Percentiles rank a stretch among this genome's conserved stretches.
These are phyloP conservation scores for Straminergon stramineum DNA, from an alignment of 225 moss, liverwort and hornwort species.

Conservation along the genomic window DNA sequence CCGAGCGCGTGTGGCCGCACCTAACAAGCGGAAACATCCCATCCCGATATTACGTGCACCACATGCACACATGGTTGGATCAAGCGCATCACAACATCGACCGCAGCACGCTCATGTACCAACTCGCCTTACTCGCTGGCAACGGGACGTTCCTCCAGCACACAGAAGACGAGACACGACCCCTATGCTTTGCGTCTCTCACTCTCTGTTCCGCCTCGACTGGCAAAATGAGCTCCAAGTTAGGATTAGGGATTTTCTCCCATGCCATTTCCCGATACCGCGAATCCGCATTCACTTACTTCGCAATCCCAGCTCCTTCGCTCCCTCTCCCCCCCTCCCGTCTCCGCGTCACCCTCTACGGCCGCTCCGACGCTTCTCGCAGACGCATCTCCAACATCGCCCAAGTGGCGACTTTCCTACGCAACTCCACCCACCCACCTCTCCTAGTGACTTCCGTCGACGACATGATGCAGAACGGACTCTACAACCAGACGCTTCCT, in stretches of 20 bases:
- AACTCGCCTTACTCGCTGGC: conserved; percentile 28
- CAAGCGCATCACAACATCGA: conserved; percentile 66
- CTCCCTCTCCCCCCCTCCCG: conserved; percentile 41
- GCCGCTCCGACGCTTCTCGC: conserved; percentile 52
- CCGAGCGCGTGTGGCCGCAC: conserved; percentile 79
- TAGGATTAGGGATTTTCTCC: conserved; percentile 27
- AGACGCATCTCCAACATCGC: conserved; percentile 42
- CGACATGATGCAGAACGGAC: conserved; percentile 35
- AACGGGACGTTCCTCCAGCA: conserved; percentile 48
- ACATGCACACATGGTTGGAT: conserved; percentile 51
- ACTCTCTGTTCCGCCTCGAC: conserved; percentile 39
- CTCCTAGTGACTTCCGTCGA: conserved; percentile 54
- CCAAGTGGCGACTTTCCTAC: conserved; percentile 42
- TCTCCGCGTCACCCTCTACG: conserved; percentile 80
- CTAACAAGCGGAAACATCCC: conserved; percentile 25
- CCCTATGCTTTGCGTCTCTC: conserved; percentile 62
- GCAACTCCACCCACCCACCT: conserved; percentile 23
- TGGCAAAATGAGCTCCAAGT: conserved; percentile 31
- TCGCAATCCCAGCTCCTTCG: conserved; percentile 21
- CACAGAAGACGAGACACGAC: conserved; percentile 28
- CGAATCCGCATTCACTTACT: conserved; percentile 30
- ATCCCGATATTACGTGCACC: conserved; percentile 52
- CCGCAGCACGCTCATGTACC: conserved; percentile 86
- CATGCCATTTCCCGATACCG: conserved; percentile 52
- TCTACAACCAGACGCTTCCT: conserved; percentile 56